Evolutionary conservation across 2,329 filamentous ascomycete genomes (phyloP).

Genomic region (Tolypocladium ophioglossoides): DNA sequence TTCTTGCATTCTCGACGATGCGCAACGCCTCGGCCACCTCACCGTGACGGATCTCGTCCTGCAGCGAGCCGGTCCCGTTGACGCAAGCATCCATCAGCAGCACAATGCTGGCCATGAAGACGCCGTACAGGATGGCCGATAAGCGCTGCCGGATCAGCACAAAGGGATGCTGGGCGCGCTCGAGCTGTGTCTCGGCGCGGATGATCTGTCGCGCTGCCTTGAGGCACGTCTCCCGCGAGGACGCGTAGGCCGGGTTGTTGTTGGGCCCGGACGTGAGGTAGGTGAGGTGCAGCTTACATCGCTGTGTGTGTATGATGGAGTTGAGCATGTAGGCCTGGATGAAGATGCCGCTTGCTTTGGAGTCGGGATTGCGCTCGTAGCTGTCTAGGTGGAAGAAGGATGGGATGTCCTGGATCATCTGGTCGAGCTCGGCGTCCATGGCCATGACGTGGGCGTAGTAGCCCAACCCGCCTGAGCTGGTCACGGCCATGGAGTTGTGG

Average conservation of each 20-base stretch:
- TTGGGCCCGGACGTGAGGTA: neutral
- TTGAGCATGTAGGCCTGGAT: conserved; percentile 1
- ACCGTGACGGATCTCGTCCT: neutral
- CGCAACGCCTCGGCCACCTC: conserved; percentile 1
- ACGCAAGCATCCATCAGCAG: neutral
- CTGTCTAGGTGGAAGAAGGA: neutral
- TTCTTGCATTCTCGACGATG: neutral
- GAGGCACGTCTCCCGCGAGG: neutral
- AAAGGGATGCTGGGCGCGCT: neutral
- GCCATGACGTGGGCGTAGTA: neutral
- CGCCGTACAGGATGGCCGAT: neutral
- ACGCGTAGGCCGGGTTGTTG: neutral
- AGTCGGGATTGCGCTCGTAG: neutral
- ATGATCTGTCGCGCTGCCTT: neutral
- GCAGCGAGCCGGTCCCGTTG: neutral
- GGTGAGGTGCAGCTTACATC: neutral
- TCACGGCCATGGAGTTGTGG: neutral
- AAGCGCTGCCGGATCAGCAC: neutral
- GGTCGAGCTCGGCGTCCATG: neutral
- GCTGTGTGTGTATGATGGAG: neutral
- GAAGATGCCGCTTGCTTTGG: neutral
- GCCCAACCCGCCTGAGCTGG: neutral
- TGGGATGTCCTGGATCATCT: neutral
- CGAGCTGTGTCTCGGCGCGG: neutral
- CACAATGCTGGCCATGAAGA: neutral